Evolutionary conservation across 1,139 yeast genomes (phyloP).

Genomic region (Scheffersomyces quercinus): DNA sequence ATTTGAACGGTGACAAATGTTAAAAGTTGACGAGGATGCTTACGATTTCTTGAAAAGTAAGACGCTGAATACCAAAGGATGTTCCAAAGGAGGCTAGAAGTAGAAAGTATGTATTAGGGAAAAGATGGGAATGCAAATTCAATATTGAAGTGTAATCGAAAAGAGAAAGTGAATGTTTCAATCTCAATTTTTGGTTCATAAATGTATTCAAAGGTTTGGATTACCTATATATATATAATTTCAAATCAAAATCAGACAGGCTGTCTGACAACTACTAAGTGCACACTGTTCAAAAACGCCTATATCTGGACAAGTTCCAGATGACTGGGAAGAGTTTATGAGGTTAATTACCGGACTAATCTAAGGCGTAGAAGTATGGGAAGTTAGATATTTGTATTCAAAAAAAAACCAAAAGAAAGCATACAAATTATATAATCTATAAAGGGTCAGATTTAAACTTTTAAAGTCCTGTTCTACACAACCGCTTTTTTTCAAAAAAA

Average conservation of each 20-base stretch:
- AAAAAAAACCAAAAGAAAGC: slow-evolving; percentile 4
- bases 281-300: slow-evolving; percentile 1
- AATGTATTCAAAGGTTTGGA: too few species aligned
- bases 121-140: background rate
- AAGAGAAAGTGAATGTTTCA: too few species aligned
- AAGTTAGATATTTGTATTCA: slow-evolving; percentile 9
- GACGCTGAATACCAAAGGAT: background rate
- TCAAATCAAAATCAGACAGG: too few species aligned
- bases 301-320: background rate
- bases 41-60: too few species aligned
- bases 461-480: background rate
- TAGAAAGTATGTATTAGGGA: background rate
- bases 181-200: too few species aligned
- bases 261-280: too few species aligned
- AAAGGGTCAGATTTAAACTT: background rate
- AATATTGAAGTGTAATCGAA: too few species aligned
- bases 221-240: too few species aligned
- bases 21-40: too few species aligned
- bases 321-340: background rate
- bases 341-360: slow-evolving; percentile 1
- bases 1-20: slow-evolving; percentile 1
- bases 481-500: too few species aligned
- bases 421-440: background rate
- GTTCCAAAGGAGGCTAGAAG: background rate
- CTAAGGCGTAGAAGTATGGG: slow-evolving; percentile 11